A percentile compares a stretch with the other conserved stretches of the same genome.
These are phyloP conservation scores for Entrophospora sp. DNA, from an alignment of 192 early-diverging fungal genomes.

Conservation along the genomic window DNA sequence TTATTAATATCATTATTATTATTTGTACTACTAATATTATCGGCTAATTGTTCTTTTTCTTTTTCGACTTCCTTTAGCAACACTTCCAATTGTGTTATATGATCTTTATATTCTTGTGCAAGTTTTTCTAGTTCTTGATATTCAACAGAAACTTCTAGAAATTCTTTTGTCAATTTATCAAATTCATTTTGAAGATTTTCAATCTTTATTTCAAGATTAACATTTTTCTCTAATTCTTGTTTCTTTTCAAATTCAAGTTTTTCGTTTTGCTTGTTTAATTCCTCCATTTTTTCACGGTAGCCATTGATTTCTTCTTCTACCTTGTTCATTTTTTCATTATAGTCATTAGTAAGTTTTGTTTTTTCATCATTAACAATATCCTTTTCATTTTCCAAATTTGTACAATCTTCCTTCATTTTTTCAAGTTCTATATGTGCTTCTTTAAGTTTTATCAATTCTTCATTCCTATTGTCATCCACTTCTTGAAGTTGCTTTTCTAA, in stretches of 20 bases:
- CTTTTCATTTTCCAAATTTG: conserved; percentile 1
- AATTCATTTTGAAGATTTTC: conserved; percentile 29
- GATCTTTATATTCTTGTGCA: conserved; percentile 24
- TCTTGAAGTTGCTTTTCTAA: conserved; percentile 7
- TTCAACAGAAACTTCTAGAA: conserved; percentile 24
- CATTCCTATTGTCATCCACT: background rate
- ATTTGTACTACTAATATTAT: too few relatives aligned
- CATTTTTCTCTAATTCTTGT: background rate
- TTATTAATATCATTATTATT: too few relatives aligned
- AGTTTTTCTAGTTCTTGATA: conserved; percentile 32
- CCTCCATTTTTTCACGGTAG: background rate
- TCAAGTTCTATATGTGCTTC: conserved; percentile 1
- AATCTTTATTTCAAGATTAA: conserved; percentile 7
- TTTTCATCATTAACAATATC: background rate
- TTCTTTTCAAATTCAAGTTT: conserved; percentile 8
- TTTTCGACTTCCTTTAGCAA: too few relatives aligned
- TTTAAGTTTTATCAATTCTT: conserved; percentile 1
- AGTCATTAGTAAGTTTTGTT: conserved; percentile 1
- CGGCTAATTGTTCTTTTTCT: too few relatives aligned
- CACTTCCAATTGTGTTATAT: conserved; percentile 28
- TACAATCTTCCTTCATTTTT: background rate
- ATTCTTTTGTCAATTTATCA: conserved; percentile 30
- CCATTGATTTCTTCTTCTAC: background rate
- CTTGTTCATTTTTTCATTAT: background rate
- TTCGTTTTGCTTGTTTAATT: conserved; percentile 3